phyloP scores from a whole-genome alignment of 441 rosid species.

The Gossypium aridum region DNA sequence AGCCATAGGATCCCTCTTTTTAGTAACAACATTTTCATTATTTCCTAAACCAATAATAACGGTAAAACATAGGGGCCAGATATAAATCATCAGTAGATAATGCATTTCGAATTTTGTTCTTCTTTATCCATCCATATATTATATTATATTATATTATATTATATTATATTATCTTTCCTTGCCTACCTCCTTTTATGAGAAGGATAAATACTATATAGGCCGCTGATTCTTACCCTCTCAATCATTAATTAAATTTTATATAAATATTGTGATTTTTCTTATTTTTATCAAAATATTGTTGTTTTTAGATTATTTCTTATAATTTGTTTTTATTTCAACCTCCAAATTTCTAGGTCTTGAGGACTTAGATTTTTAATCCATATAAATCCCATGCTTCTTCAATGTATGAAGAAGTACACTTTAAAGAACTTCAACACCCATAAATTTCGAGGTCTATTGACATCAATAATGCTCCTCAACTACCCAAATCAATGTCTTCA shows the following conservation, averaged over 20 bases:
- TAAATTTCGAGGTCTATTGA: no score
- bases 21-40: background rate
- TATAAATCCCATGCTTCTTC: no score
- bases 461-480: no score
- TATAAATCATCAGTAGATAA: background rate
- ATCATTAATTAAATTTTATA: background rate
- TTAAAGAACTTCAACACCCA: no score
- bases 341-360: background rate
- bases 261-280: background rate
- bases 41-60: no score
- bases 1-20: background rate
- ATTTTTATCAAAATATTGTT: background rate
- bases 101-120: background rate
- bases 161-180: background rate
- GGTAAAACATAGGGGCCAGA: background rate
- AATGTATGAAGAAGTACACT: no score
- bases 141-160: no score
- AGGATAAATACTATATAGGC: background rate
- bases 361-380: no score
- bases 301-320: background rate
- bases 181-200: background rate
- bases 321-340: background rate
- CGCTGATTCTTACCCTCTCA: background rate
- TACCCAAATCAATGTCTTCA: no score
- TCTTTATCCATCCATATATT: background rate